A percentile compares a stretch with the other conserved stretches of the same genome.
These are phyloP conservation scores for Phaeotremella skinneri DNA, from an alignment of 768 basidiomycete genomes.

Conservation along the genomic window DNA sequence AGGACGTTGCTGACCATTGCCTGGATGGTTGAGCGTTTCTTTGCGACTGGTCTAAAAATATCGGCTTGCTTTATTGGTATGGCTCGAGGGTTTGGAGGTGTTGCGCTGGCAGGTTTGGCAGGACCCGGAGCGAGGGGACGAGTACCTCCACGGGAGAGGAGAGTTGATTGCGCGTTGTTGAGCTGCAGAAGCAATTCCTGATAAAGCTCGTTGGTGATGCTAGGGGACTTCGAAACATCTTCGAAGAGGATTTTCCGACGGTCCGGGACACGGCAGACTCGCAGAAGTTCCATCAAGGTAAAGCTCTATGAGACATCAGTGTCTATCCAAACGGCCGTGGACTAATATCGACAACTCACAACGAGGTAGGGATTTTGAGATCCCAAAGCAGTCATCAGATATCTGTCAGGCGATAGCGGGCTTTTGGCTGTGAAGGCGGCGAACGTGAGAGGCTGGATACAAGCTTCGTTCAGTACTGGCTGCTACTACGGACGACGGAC, in stretches of 20 bases:
- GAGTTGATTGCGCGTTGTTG: slow-evolving; percentile 21
- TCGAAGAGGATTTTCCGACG: slow-evolving; percentile 35
- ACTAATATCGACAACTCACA: slow-evolving; percentile 18
- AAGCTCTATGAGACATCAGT: slow-evolving; percentile 33
- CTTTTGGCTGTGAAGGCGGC: slow-evolving; percentile 35
- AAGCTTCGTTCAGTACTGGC: slow-evolving; percentile 15
- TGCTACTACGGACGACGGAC: too few species aligned
- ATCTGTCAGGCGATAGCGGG: slow-evolving; percentile 35
- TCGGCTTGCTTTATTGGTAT: slow-evolving; percentile 39
- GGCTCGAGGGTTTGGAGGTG: slow-evolving; percentile 24
- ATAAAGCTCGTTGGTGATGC: slow-evolving; percentile 30
- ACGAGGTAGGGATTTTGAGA: slow-evolving; percentile 40
- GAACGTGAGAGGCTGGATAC: slow-evolving; percentile 40
- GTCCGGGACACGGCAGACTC: slow-evolving; percentile 27
- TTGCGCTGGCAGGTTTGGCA: slow-evolving; percentile 3
- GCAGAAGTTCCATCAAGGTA: slow-evolving; percentile 45
- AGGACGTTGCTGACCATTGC: slow-evolving; percentile 16
- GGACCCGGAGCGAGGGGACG: neutral
- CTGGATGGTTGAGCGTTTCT: slow-evolving; percentile 21
- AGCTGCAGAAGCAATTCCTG: slow-evolving; percentile 37
- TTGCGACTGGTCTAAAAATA: slow-evolving; percentile 34
- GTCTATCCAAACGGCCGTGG: neutral
- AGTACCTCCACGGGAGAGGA: slow-evolving; percentile 19
- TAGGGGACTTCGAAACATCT: slow-evolving; percentile 29
- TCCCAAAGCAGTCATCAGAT: slow-evolving; percentile 39